Percentiles rank a stretch among this genome's conserved stretches.
phyloP scores from a whole-genome alignment of 306 rosid species.

The Cucurbita argyrosperma region DNA sequence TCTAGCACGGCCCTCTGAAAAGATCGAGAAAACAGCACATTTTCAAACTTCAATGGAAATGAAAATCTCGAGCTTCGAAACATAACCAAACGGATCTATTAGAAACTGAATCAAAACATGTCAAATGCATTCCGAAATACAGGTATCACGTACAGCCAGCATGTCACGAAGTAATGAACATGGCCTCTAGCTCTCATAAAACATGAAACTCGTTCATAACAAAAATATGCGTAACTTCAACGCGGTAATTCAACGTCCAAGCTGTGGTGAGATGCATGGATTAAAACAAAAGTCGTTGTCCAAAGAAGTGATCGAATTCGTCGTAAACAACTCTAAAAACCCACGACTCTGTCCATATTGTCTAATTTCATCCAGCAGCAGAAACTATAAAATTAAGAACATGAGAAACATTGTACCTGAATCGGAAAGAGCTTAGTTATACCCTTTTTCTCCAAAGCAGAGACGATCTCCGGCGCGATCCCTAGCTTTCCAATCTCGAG shows the following conservation, averaged over 20 bases:
- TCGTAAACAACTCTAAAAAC: background rate
- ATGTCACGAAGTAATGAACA: background rate
- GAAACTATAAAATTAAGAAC: background rate
- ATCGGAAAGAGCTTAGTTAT: slow-evolving; percentile 83
- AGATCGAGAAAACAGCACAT: background rate
- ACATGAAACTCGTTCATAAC: background rate
- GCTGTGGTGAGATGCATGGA: background rate
- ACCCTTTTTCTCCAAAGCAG: slow-evolving; percentile 69
- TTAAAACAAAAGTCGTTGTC: background rate
- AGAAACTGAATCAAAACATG: background rate
- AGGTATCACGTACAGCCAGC: background rate
- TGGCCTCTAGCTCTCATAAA: background rate
- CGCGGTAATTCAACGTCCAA: background rate
- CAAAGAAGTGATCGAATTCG: background rate
- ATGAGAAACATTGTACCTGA: slow-evolving; percentile 33
- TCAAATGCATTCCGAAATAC: background rate
- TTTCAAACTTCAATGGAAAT: background rate
- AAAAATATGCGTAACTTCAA: background rate
- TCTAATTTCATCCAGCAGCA: background rate
- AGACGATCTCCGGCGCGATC: slow-evolving; percentile 54
- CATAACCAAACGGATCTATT: background rate
- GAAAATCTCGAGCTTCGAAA: background rate
- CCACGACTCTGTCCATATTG: background rate
- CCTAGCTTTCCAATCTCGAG: slow-evolving; percentile 72
- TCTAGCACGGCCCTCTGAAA: slow-evolving; percentile 79